Evolutionary conservation across 2,329 filamentous ascomycete genomes (phyloP).

Genomic region (Hypoxylon sp.): DNA sequence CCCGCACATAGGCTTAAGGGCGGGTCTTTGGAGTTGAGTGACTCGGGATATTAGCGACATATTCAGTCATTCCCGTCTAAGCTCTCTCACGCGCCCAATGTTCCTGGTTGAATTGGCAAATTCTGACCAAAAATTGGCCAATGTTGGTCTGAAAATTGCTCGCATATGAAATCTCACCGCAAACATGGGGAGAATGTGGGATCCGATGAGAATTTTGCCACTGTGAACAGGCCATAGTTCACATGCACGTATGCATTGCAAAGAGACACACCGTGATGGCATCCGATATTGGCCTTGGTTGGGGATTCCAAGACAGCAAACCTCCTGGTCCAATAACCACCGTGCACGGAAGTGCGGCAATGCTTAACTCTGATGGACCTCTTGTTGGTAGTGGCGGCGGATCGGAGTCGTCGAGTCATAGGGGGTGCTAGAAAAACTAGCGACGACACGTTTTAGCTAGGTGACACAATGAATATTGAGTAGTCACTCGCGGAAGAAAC

Average conservation of each 20-base stretch:
- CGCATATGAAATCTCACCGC: conserved; percentile 1
- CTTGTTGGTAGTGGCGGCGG: not conserved
- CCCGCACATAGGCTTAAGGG: conserved; percentile 3
- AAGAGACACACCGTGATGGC: not conserved
- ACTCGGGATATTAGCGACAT: not conserved
- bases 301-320: not conserved
- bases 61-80: conserved; percentile 9
- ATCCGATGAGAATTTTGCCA: not conserved
- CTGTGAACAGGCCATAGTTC: not conserved
- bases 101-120: conserved; percentile 7
- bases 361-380: not conserved
- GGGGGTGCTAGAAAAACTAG: not conserved
- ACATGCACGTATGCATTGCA: not conserved
- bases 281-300: not conserved
- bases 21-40: conserved; percentile 3
- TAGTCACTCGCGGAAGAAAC: conserved; percentile 4
- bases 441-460: conserved; percentile 3
- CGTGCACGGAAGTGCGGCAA: not conserved
- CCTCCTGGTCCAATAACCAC: not conserved
- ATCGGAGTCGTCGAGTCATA: conserved; percentile 2
- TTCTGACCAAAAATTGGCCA: conserved; percentile 2
- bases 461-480: conserved; percentile 9
- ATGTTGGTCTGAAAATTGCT: conserved; percentile 1
- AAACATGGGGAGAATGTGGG: not conserved
- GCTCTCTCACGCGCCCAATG: conserved; percentile 4